Evolutionary conservation across 768 basidiomycete genomes (phyloP), one percentile per base, ranked within the genome.

Genomic region (Russula sp.): DNA sequence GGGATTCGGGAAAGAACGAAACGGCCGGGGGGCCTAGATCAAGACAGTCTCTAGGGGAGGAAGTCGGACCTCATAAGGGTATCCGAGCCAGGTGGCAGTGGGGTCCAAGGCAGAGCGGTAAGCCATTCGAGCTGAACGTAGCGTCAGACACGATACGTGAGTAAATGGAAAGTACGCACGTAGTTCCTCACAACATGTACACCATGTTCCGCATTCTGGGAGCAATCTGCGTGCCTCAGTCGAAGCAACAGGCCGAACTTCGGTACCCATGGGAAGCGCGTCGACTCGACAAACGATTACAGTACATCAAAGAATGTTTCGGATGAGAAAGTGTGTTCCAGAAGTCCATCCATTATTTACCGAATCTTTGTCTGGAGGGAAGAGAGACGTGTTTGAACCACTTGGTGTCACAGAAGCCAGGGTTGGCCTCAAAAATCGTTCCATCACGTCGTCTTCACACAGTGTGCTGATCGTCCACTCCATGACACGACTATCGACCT

Each of bases 131-230:
- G 82, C 87, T 94, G 77, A 46, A n/a, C 44, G 2, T n/a, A 3
- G 6, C 6, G 16, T 55, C 24, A 53, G 44, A 34, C 32, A 20
- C 26, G 9, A 26, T 16, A 36, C 2, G n/a, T n/a, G n/a, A n/a
- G 18, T 16, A 38, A 38, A 51, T 26, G n/a, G 46, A 66, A 30
- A 26, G 30, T 2, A 79, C 87, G 69, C 71, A 91, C 92, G 73
- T 90, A 94, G 72, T 80, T 88, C 54, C 91, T 80, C 57, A 94
- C 87, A 40, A n/a, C n/a, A n/a, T n/a, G n/a, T n/a, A 96, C 94
- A 4, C 93, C 92, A 71, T 91, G 86, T 78, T 97, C 95, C 2
- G 93, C 91, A 57, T 90, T 92, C 20, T 92, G 91, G 36, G 87
- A 84, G 0, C 36, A 97, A 76, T 49, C 95, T 77, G 69, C 86